Conservation (phyloP, 768 basidiomycete genomes). For the Mycena rosella region DNA sequence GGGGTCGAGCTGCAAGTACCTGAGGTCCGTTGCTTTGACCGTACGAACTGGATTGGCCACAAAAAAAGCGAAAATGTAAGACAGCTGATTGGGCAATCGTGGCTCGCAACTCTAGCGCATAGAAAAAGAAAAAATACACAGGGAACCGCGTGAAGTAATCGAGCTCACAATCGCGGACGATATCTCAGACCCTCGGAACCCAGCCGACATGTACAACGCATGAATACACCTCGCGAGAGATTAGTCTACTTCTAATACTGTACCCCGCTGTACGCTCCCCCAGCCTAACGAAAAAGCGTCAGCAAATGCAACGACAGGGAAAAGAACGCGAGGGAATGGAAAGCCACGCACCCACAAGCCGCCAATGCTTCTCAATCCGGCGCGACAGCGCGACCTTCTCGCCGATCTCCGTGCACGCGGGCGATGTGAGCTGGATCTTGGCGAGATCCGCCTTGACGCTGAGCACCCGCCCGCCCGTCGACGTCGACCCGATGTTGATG, state of each 20-base stretch:
- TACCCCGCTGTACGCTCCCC: conserved; percentile 90
- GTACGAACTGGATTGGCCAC: too few relatives aligned
- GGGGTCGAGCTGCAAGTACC: too few relatives aligned
- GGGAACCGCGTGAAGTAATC: too few relatives aligned
- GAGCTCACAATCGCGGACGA: too few relatives aligned
- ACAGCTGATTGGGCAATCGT: too few relatives aligned
- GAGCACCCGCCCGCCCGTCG: conserved; percentile 95
- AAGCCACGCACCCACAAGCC: conserved; percentile 91
- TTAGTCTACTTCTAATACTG: conserved; percentile 84
- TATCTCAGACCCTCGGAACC: too few relatives aligned
- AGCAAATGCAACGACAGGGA: conserved; percentile 1
- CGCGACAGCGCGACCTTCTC: conserved; percentile 97
- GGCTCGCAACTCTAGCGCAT: too few relatives aligned
- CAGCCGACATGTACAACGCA: conserved; percentile 23
- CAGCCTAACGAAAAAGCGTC: conserved; percentile 53
- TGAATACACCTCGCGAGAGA: conserved; percentile 22
- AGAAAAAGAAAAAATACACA: too few relatives aligned
- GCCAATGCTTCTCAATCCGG: conserved; percentile 98
- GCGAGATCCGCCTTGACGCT: conserved; percentile 96
- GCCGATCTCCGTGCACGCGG: conserved; percentile 95
- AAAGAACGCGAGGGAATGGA: neutral
- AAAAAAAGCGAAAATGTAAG: too few relatives aligned
- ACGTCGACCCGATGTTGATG: conserved; percentile 98
- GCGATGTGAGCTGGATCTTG: conserved; percentile 93
- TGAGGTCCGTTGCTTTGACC: too few relatives aligned